Evolutionary conservation across 805 yeast species (phyloP).

Genomic region (Wickerhamomyces queroliae): DNA sequence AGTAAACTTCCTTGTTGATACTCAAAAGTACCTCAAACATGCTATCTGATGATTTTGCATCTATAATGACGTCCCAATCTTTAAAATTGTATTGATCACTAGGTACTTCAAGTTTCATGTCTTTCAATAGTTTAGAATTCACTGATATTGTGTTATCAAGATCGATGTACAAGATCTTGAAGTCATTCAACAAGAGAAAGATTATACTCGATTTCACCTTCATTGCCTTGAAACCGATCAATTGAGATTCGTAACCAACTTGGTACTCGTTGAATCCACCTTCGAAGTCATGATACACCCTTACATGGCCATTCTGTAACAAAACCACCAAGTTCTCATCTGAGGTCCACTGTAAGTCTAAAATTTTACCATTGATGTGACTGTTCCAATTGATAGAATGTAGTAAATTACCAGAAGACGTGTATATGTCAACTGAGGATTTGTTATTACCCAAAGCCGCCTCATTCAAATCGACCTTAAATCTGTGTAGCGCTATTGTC

Average conservation of each 20-base stretch:
- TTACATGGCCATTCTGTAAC: slow-evolving; percentile 41
- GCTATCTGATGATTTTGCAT: slow-evolving; percentile 7
- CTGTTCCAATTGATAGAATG: slow-evolving; percentile 34
- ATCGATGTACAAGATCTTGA: slow-evolving; percentile 34
- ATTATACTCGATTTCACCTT: slow-evolving; percentile 38
- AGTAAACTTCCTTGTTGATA: slow-evolving; percentile 6
- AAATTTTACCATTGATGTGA: slow-evolving; percentile 45
- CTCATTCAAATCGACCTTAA: neutral
- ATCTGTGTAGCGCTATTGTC: slow-evolving; percentile 5
- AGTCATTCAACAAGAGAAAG: slow-evolving; percentile 34
- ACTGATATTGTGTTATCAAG: slow-evolving; percentile 29
- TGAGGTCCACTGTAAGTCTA: slow-evolving; percentile 46
- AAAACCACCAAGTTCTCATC: slow-evolving; percentile 54
- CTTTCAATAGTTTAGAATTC: slow-evolving; percentile 14
- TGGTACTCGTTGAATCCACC: slow-evolving; percentile 58
- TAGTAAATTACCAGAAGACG: slow-evolving; percentile 28
- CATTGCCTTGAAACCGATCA: slow-evolving; percentile 27
- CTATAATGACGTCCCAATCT: slow-evolving; percentile 18
- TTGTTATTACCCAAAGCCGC: neutral
- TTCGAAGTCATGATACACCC: slow-evolving; percentile 59
- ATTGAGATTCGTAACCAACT: slow-evolving; percentile 29
- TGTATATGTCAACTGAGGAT: slow-evolving; percentile 22
- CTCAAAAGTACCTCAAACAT: slow-evolving; percentile 12
- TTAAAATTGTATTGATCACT: slow-evolving; percentile 6
- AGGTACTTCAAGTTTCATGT: slow-evolving; percentile 6